A percentile compares a stretch with the other conserved stretches of the same genome.
phyloP scores from a whole-genome alignment of 2,329 filamentous ascomycete species.

The Cordyceps tenuipes region DNA sequence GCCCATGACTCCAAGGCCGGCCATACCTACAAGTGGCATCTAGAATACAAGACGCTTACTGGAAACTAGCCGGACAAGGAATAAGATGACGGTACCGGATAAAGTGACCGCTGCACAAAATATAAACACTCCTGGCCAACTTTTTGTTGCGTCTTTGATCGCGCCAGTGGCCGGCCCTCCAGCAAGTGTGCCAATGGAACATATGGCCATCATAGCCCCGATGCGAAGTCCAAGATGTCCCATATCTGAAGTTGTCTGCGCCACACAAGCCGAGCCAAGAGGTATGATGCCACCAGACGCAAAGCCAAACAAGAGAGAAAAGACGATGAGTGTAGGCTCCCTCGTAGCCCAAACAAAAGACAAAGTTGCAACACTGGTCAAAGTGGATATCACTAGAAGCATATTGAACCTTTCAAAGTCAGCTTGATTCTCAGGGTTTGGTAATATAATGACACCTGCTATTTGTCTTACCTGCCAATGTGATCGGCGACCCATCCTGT shows the following conservation, averaged over 20 bases:
- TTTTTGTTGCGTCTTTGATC: conserved; percentile 12
- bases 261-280: conserved; percentile 23
- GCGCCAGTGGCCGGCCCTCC: conserved; percentile 19
- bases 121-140: neutral
- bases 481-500: conserved; percentile 45
- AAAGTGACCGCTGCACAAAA: conserved; percentile 3
- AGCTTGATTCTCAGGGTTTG: neutral
- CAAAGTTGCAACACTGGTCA: conserved; percentile 22
- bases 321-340: conserved; percentile 15
- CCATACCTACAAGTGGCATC: neutral
- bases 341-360: conserved; percentile 22
- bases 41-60: conserved; percentile 5
- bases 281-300: conserved; percentile 27
- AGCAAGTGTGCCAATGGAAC: conserved; percentile 19
- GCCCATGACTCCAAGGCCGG: neutral
- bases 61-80: neutral
- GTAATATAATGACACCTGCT: neutral
- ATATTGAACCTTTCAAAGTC: conserved; percentile 33
- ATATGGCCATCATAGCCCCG: conserved; percentile 25
- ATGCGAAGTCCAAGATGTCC: conserved; percentile 23
- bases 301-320: conserved; percentile 22
- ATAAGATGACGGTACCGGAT: neutral
- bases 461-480: conserved; percentile 28
- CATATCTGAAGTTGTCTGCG: conserved; percentile 23
- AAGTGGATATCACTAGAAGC: conserved; percentile 16